Evolutionary conservation across 768 basidiomycete species (phyloP).

Genomic region (Mycena kentingensis): DNA sequence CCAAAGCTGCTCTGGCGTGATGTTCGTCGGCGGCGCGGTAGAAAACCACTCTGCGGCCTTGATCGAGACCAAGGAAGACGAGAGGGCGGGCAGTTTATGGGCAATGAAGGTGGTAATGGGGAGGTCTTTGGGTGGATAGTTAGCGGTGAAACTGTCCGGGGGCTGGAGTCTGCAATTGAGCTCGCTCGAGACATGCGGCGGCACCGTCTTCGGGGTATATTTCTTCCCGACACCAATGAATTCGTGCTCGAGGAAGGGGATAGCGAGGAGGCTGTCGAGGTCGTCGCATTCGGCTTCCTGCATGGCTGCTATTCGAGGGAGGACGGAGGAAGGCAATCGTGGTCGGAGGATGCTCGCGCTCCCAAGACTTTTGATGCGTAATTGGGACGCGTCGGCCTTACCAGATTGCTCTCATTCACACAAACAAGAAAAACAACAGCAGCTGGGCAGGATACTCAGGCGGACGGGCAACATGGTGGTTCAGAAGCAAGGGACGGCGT

Average conservation of each 20-base stretch:
- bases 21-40: background rate
- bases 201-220: background rate
- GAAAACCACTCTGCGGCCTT: background rate
- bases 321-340: too few relatives aligned
- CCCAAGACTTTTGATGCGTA: too few relatives aligned
- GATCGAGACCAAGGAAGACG: background rate
- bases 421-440: too few relatives aligned
- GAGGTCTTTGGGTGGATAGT: background rate
- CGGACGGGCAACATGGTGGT: too few relatives aligned
- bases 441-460: too few relatives aligned
- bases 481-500: too few relatives aligned
- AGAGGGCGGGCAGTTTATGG: background rate
- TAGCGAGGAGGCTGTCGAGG: slow-evolving; percentile 3
- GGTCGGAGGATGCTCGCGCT: too few relatives aligned
- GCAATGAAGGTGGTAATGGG: background rate
- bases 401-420: too few relatives aligned
- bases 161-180: background rate
- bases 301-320: too few relatives aligned
- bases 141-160: background rate
- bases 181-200: background rate
- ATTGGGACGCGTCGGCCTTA: too few relatives aligned
- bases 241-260: background rate
- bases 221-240: background rate
- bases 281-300: too few relatives aligned
- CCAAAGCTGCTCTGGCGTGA: background rate